Evolutionary conservation across 1,284 basidiomycete species (phyloP).

Genomic region (Melanopsichium pennsylvanicum): DNA sequence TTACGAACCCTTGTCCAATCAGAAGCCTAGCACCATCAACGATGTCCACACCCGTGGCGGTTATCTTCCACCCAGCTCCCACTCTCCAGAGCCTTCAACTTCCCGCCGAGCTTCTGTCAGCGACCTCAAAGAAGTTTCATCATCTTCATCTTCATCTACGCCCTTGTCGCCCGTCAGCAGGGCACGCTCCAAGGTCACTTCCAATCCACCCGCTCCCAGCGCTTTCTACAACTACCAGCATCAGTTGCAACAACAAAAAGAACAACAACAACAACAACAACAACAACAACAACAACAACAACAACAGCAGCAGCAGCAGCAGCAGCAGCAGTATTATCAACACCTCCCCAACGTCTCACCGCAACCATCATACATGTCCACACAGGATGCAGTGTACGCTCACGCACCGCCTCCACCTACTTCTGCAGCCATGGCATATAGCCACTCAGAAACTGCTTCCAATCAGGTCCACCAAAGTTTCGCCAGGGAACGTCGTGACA

Average conservation of each 20-base stretch:
- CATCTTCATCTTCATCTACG: conserved; percentile 12
- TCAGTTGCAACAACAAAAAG: conserved; percentile 38
- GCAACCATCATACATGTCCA: conserved; percentile 3
- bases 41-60: conserved; percentile 44
- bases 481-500: conserved; percentile 23
- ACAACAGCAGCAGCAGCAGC: conserved; percentile 16
- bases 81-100: conserved; percentile 45
- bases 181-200: conserved; percentile 33
- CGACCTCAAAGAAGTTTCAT: conserved; percentile 17
- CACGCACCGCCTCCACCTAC: conserved; percentile 2
- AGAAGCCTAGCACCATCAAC: conserved; percentile 19
- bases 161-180: conserved; percentile 21
- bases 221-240: conserved; percentile 48
- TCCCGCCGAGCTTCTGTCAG: conserved; percentile 20
- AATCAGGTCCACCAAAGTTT: conserved; percentile 1
- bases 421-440: conserved; percentile 25
- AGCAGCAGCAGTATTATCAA: conserved; percentile 20
- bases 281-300: conserved; percentile 22
- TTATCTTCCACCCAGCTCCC: conserved; percentile 49
- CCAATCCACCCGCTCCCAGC: conserved; percentile 38
- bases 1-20: conserved; percentile 26
- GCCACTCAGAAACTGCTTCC: conserved; percentile 18
- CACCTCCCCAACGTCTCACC: conserved; percentile 3
- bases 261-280: conserved; percentile 16
- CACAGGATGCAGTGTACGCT: conserved; percentile 6